phyloP scores from a whole-genome alignment of 176 grass and related monocot species.

The Poa annua region DNA sequence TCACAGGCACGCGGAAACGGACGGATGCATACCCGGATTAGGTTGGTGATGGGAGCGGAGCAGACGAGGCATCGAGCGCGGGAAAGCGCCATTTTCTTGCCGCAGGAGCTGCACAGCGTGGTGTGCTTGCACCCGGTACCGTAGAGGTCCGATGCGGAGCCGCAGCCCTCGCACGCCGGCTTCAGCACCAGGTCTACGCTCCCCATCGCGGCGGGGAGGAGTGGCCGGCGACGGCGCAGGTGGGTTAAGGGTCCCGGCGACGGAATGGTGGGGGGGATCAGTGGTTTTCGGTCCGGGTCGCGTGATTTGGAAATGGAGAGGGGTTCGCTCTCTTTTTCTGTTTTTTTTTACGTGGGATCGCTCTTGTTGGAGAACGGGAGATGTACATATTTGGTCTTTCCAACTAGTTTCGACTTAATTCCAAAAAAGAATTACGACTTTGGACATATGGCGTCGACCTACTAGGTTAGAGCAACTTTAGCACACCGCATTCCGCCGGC shows the following conservation, averaged over 20 bases:
- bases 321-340: background rate
- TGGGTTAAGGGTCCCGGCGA: slow-evolving; percentile 4
- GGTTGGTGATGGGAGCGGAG: slow-evolving; percentile 64
- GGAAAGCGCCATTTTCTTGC: slow-evolving; percentile 75
- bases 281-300: background rate
- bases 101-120: slow-evolving; percentile 85
- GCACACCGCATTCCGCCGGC: too few relatives aligned
- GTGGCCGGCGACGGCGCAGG: background rate
- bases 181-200: slow-evolving; percentile 87
- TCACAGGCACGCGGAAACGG: background rate
- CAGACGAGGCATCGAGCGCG: slow-evolving; percentile 73
- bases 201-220: slow-evolving; percentile 21
- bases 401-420: background rate
- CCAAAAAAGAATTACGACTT: too few relatives aligned
- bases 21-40: slow-evolving; percentile 69
- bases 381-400: background rate
- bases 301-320: background rate
- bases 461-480: too few relatives aligned
- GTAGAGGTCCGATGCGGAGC: slow-evolving; percentile 82
- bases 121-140: slow-evolving; percentile 94
- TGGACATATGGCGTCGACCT: too few relatives aligned
- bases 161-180: slow-evolving; percentile 76
- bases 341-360: background rate
- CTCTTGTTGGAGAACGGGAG: background rate
- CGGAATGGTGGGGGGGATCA: background rate